Conservation (phyloP, 768 basidiomycete genomes). For the Lepiota brunneoincarnata region DNA sequence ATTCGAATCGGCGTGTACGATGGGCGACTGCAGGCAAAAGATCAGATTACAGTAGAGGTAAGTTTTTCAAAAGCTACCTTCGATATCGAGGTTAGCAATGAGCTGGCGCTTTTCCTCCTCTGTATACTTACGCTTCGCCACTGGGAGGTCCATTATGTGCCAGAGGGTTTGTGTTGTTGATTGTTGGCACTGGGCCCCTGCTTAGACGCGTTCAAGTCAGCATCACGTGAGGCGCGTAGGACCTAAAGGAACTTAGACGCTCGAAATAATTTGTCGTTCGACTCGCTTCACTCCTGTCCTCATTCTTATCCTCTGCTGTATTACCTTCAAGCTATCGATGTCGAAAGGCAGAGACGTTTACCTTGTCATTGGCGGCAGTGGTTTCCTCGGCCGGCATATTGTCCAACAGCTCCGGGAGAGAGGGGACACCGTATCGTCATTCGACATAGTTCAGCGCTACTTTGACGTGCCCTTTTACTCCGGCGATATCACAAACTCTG, state of each 20-base stretch:
- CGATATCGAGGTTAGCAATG: constrained; percentile 74
- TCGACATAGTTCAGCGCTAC: constrained; percentile 92
- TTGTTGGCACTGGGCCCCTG: constrained; percentile 5
- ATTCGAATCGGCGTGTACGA: constrained; percentile 68
- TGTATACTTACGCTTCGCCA: constrained; percentile 37
- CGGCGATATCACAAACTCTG: constrained; percentile 83
- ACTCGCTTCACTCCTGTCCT: constrained; percentile 8
- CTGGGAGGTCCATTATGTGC: constrained; percentile 27
- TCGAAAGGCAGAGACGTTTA: constrained; percentile 59
- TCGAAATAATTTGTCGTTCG: constrained; percentile 17
- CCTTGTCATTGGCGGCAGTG: constrained; percentile 92
- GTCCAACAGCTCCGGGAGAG: constrained; percentile 81
- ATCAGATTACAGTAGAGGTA: constrained; percentile 5
- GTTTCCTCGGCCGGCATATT: constrained; percentile 89
- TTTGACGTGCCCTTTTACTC: constrained; percentile 85
- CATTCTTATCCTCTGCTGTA: neutral
- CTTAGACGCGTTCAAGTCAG: constrained; percentile 17
- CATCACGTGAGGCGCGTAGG: constrained; percentile 33
- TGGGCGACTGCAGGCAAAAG: constrained; percentile 54
- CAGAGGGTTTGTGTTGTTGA: constrained; percentile 7
- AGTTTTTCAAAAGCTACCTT: constrained; percentile 45
- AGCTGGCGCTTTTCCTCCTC: constrained; percentile 75
- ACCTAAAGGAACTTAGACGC: constrained; percentile 20
- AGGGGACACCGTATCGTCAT: constrained; percentile 77
- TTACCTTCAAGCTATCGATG: constrained; percentile 19